Conservation (phyloP, 2,329 filamentous ascomycete species). For the Penicillium sp. region DNA sequence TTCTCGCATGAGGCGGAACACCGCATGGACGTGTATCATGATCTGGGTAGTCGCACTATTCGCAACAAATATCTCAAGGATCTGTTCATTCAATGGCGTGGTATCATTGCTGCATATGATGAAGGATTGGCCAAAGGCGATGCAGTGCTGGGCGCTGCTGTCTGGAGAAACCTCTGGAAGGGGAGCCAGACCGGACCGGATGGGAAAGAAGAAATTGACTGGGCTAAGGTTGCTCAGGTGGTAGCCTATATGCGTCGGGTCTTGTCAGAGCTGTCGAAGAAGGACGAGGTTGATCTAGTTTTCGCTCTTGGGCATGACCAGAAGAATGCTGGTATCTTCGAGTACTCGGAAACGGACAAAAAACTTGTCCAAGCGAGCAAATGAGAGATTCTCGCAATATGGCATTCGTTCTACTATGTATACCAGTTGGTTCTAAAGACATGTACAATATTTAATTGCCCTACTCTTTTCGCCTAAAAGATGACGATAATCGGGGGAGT, state of each 20-base stretch:
- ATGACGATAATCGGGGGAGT: no score
- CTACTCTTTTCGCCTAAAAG: conserved; percentile 2
- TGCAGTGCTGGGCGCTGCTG: conserved; percentile 58
- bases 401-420: not conserved
- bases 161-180: conserved; percentile 94
- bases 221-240: conserved; percentile 59
- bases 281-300: conserved; percentile 55
- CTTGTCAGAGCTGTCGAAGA: conserved; percentile 53
- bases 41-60: conserved; percentile 53
- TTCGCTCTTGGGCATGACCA: conserved; percentile 49
- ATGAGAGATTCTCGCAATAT: conserved; percentile 8
- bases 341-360: conserved; percentile 37
- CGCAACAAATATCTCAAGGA: conserved; percentile 72
- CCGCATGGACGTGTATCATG: conserved; percentile 60
- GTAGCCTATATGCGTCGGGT: conserved; percentile 63
- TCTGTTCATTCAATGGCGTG: conserved; percentile 90
- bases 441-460: conserved; percentile 18
- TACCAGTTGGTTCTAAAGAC: conserved; percentile 3
- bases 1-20: conserved; percentile 70
- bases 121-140: conserved; percentile 49
- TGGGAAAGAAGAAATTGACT: conserved; percentile 54
- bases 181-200: conserved; percentile 52
- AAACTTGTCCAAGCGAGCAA: conserved; percentile 37
- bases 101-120: conserved; percentile 67
- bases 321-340: conserved; percentile 37